Conservation (phyloP, 805 yeast species). For the Yarrowia deformans region DNA sequence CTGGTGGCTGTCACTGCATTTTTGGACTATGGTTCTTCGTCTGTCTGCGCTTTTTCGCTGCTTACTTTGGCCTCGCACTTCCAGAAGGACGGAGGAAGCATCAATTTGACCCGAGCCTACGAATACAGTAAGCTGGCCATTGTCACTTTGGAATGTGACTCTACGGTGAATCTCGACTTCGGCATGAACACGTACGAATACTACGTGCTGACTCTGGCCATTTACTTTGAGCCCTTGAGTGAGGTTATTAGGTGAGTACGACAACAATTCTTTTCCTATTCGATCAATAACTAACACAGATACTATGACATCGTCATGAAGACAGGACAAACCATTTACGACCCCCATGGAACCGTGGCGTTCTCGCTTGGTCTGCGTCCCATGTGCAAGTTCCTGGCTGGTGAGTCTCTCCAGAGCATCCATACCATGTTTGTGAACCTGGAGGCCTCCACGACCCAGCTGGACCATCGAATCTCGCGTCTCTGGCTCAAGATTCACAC, state of each 20-base stretch:
- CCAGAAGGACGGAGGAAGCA: conserved; percentile 48
- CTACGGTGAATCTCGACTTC: conserved; percentile 51
- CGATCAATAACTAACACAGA: conserved; percentile 41
- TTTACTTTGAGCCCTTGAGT: conserved; percentile 53
- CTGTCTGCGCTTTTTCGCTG: conserved; percentile 54
- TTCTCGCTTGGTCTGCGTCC: conserved; percentile 44
- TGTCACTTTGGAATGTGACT: conserved; percentile 50
- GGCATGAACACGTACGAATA: conserved; percentile 54
- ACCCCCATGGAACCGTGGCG: conserved; percentile 44
- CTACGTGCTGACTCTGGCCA: conserved; percentile 55
- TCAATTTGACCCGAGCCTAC: conserved; percentile 52
- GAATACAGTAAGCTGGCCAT: conserved; percentile 56
- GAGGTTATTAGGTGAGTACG: conserved; percentile 50
- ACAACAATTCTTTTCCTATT: not conserved
- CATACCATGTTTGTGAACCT: conserved; percentile 42
- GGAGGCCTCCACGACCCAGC: conserved; percentile 41
- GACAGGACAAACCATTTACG: conserved; percentile 45
- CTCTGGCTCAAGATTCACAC: conserved; percentile 44
- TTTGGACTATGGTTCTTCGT: conserved; percentile 54
- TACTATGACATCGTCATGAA: conserved; percentile 44
- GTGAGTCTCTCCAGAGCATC: conserved; percentile 43
- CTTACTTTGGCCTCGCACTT: conserved; percentile 52
- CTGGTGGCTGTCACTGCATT: conserved; percentile 52
- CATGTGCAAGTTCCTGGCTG: conserved; percentile 45
- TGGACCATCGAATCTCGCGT: conserved; percentile 42